phyloP scores from a whole-genome alignment of 2,329 filamentous ascomycete species.

The Escovopsis sp. region DNA sequence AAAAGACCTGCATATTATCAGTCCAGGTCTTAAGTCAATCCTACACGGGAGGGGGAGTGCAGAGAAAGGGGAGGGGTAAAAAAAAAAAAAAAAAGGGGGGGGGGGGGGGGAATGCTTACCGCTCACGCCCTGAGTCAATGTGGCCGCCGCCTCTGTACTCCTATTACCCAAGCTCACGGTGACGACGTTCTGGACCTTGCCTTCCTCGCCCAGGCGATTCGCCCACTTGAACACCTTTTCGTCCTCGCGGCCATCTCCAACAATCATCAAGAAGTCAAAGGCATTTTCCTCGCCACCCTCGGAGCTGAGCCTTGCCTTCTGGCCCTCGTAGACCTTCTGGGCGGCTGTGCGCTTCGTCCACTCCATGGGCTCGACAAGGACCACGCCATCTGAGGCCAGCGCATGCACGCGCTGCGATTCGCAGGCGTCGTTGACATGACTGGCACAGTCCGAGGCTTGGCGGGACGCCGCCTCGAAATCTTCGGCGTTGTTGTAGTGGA shows the following conservation, averaged over 20 bases:
- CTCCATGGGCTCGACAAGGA: slow-evolving; percentile 72
- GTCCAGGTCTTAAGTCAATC: neutral
- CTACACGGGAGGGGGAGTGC: no score
- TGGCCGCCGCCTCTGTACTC: slow-evolving; percentile 77
- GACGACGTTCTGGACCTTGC: slow-evolving; percentile 52
- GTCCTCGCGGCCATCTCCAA: slow-evolving; percentile 84
- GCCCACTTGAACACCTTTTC: slow-evolving; percentile 93
- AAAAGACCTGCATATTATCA: slow-evolving; percentile 21
- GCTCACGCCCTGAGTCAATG: slow-evolving; percentile 80
- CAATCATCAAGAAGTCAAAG: slow-evolving; percentile 77
- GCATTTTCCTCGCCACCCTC: slow-evolving; percentile 20
- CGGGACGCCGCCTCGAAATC: slow-evolving; percentile 62
- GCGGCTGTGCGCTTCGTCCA: slow-evolving; percentile 83
- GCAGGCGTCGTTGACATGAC: slow-evolving; percentile 90
- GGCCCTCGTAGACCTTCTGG: slow-evolving; percentile 51
- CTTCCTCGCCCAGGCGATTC: slow-evolving; percentile 51
- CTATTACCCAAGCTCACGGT: slow-evolving; percentile 78
- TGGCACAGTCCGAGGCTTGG: slow-evolving; percentile 78
- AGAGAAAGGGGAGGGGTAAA: no score
- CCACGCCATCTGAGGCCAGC: slow-evolving; percentile 61
- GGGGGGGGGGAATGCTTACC: slow-evolving; percentile 38
- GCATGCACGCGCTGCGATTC: slow-evolving; percentile 73
- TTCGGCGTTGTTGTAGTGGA: slow-evolving; percentile 75
- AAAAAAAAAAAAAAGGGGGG: no score
- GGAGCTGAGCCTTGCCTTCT: slow-evolving; percentile 25